Percentiles rank a stretch among this genome's conserved stretches.
These are phyloP conservation scores for Citrus unshiu DNA, from an alignment of 345 rosid genomes.

Conservation along the genomic window DNA sequence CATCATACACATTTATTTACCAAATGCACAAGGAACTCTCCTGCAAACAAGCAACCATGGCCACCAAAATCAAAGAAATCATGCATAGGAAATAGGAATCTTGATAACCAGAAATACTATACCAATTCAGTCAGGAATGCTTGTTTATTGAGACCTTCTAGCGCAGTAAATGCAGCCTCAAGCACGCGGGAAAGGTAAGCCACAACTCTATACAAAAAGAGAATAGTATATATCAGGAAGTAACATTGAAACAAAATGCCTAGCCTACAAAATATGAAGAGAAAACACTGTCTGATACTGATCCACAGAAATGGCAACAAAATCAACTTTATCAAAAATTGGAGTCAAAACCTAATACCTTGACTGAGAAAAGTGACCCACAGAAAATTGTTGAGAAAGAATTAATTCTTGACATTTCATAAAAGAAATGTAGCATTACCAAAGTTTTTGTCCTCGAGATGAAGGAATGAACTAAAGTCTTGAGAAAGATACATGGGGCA, in stretches of 20 bases:
- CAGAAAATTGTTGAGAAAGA: not conserved
- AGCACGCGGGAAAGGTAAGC: slow-evolving; percentile 97
- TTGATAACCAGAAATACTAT: slow-evolving; percentile 19
- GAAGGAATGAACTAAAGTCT: not conserved
- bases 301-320: not conserved
- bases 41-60: not conserved
- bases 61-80: not conserved
- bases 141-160: slow-evolving; percentile 97
- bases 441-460: not conserved
- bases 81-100: not conserved
- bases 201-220: slow-evolving; percentile 60
- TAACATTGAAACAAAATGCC: not conserved
- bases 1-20: not conserved
- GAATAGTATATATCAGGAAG: not conserved
- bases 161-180: slow-evolving; percentile 90
- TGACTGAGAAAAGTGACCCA: not conserved
- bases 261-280: not conserved
- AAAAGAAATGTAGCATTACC: not conserved
- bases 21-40: not conserved
- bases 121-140: slow-evolving; percentile 97
- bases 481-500: not conserved
- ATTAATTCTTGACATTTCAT: not conserved
- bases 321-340: not conserved
- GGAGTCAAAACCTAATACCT: not conserved
- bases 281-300: not conserved